Percentiles rank a stretch among this genome's conserved stretches.
Evolutionary conservation across 768 basidiomycete species (phyloP).

Genomic region (Phlebiopsis flavidoalba): DNA sequence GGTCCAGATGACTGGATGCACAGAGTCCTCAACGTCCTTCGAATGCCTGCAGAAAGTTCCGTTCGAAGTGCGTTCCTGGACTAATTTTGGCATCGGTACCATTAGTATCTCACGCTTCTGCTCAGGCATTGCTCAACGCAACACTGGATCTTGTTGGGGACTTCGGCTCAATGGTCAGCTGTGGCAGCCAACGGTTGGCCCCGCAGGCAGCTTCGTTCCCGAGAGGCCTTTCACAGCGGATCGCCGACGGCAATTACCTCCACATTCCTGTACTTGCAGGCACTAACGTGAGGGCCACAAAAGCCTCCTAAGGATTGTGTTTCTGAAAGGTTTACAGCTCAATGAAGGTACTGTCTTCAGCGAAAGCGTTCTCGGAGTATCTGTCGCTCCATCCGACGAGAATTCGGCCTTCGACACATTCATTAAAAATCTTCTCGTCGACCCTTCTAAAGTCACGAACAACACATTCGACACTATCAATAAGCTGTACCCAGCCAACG

Average conservation of each 20-base stretch:
- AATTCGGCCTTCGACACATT: slow-evolving; percentile 38
- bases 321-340: slow-evolving; percentile 24
- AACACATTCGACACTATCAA: slow-evolving; percentile 34
- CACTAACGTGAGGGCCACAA: slow-evolving; percentile 38
- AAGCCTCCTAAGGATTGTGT: not conserved
- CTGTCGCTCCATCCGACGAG: slow-evolving; percentile 32
- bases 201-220: slow-evolving; percentile 42
- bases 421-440: slow-evolving; percentile 42
- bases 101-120: not conserved
- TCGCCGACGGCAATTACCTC: slow-evolving; percentile 43
- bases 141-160: slow-evolving; percentile 40
- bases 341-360: slow-evolving; percentile 48
- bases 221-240: slow-evolving; percentile 40
- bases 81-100: slow-evolving; percentile 28
- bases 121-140: slow-evolving; percentile 44
- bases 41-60: slow-evolving; percentile 20
- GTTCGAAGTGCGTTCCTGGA: slow-evolving; percentile 29
- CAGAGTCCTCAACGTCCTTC: slow-evolving; percentile 17
- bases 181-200: slow-evolving; percentile 54
- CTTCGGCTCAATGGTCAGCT: slow-evolving; percentile 47
- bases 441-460: slow-evolving; percentile 41
- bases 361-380: slow-evolving; percentile 28
- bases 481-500: slow-evolving; percentile 40
- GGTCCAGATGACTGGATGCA: slow-evolving; percentile 17
- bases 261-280: slow-evolving; percentile 53